Base-by-base conservation (phyloP, 768 basidiomycete species). In the Tricholoma bakamatsutake region DNA sequence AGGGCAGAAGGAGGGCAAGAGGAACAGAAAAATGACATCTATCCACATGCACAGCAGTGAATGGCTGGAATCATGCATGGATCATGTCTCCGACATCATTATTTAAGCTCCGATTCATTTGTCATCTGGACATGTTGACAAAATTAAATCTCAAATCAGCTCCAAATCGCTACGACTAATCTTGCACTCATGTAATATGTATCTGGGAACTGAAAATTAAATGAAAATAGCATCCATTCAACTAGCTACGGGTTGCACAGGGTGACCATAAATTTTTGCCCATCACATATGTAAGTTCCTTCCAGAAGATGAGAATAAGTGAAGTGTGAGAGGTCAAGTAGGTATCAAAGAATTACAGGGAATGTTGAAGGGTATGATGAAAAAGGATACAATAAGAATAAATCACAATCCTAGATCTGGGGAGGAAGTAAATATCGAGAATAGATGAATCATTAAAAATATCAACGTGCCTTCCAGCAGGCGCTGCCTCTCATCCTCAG, bases 401-500 rank as follows among this genome's bases (percentile, higher is more conserved):
- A 43, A 64, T 73, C 70, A 80, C 66, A 80, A 64, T 59, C 79
- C 79, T 62, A 80, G 67, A 72, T 80, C 79, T 80, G 53, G 15
- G 12, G 17, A 21, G 11, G 27, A 17, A 51, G 40, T 27, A 21
- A 28, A 24, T 50, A 24, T 15, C 28, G 49, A 18, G 54, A 48
- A 54, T 17, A 33, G 17, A 9, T 1, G 10, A 48, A 3, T 24
- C 2, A 24, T 24, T 24, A 13, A 13, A 48, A 17, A 24, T 33
- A 5, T 12, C 28, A 37, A 62, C 79, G 39, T 56, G 88, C 90
- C 88, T 78, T 88, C 79, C 62, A 93, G 69, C 65, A 93, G 72
- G 63, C 84, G 80, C 62, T 84, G 81, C 62, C 84, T 76, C 65
- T 90, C 82, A 60, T 84, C 85, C 51, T 89, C 85, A 52, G 84